Evolutionary conservation across 2,329 filamentous ascomycete genomes (phyloP), one percentile per base, ranked within the genome.

Genomic region (Pseudocercospora fijiensis): DNA sequence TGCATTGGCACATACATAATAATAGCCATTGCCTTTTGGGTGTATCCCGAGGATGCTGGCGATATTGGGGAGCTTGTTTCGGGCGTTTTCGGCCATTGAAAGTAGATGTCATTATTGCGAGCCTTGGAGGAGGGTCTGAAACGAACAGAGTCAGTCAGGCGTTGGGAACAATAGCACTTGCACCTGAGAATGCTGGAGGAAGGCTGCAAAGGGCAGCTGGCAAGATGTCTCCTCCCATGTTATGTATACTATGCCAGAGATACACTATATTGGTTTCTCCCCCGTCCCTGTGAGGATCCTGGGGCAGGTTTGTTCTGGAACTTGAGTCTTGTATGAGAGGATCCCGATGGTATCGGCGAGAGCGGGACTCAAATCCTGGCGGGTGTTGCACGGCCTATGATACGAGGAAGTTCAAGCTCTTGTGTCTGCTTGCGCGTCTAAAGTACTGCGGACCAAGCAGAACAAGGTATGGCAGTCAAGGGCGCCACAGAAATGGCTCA

Each of bases 11-110:
- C 78, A 65, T 87, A 87, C 70, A 78, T 82, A 63, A 86, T 87
- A 62, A 86, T 87, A 62, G 84, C 82, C 2, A 75, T 86, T 43
- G 84, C 84, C 4, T 87, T 87, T 73, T 83, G 83, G 73, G 84
- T 87, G 57, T 86, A 86, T 71, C 85, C 85, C 1, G 69, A 70
- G 30, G 65, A 70, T 59, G 64, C 68, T 11, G 65, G 65, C 27
- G 68, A 68, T 53, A 67, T 69, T 49, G 61, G 63, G 30, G 49
- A 49, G 16, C 49, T 70, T 60, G 61, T 69, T 3, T 60, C 59
- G 13, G 53, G 62, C 5, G 65, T 69, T 56, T 69, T 69, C 51
- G 63, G 62, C 18, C 60, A 60, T 61, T 67, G 52, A 65, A 33
- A 53, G 16, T 30, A 18, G 22, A 28, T 4, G 49, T 24, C 22